Conservation (phyloP, 1,284 basidiomycete genomes). For the Amylostereum areolatum region DNA sequence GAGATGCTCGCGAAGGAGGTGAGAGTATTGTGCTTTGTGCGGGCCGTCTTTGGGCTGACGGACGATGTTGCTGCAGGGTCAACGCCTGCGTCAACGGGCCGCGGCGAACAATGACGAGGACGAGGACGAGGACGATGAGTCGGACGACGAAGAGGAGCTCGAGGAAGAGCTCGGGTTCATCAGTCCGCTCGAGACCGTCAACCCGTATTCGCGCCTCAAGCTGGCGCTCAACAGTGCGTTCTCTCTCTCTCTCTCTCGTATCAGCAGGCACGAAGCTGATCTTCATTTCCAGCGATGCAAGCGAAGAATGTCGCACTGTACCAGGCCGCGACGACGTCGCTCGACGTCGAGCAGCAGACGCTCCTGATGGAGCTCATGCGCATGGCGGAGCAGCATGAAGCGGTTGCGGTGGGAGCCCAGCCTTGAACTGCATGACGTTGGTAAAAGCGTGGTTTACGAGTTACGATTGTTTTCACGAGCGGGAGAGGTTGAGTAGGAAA, state of each 20-base stretch:
- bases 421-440: too few relatives aligned
- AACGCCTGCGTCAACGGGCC: constrained; percentile 59
- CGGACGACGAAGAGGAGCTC: constrained; percentile 53
- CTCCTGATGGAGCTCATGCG: constrained; percentile 78
- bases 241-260: neutral
- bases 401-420: too few relatives aligned
- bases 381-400: constrained; percentile 33
- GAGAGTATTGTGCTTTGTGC: constrained; percentile 12
- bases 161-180: constrained; percentile 78
- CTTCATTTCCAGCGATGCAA: constrained; percentile 56
- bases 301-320: constrained; percentile 60
- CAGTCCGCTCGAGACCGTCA: constrained; percentile 68
- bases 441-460: too few relatives aligned
- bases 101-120: constrained; percentile 30
- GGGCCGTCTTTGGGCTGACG: constrained; percentile 6
- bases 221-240: constrained; percentile 61
- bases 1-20: constrained; percentile 80
- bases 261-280: neutral
- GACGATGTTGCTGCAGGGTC: constrained; percentile 39
- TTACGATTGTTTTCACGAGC: too few relatives aligned
- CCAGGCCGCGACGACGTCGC: constrained; percentile 63
- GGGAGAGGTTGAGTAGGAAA: too few relatives aligned
- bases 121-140: constrained; percentile 37
- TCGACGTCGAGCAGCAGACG: constrained; percentile 70
- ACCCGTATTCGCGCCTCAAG: constrained; percentile 72